Evolutionary conservation across 768 basidiomycete species (phyloP).

Genomic region (Phaeotremella fagi): DNA sequence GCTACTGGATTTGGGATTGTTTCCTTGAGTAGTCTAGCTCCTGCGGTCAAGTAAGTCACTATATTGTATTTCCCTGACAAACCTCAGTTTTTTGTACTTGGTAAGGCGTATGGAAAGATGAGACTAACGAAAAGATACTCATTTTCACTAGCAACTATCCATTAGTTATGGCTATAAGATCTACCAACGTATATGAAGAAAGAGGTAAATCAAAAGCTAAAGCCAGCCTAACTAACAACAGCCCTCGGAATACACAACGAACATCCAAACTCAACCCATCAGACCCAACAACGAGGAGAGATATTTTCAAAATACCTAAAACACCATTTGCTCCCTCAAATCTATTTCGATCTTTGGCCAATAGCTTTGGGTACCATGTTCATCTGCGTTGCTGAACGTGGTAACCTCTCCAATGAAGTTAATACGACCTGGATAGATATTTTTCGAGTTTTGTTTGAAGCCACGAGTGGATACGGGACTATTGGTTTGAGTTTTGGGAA

Average conservation of each 20-base stretch:
- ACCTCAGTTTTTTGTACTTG: conserved; percentile 2
- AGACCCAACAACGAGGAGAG: background rate
- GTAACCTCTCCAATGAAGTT: background rate
- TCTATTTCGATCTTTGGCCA: conserved; percentile 24
- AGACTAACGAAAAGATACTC: background rate
- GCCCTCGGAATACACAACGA: conserved; percentile 4
- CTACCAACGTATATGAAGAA: conserved; percentile 24
- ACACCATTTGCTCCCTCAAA: conserved; percentile 21
- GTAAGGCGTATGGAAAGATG: background rate
- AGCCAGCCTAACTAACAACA: background rate
- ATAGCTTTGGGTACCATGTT: conserved; percentile 11
- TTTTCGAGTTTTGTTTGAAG: conserved; percentile 18
- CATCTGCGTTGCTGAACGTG: conserved; percentile 14
- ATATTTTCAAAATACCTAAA: conserved; percentile 16
- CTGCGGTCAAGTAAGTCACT: conserved; percentile 10
- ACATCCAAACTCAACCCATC: background rate
- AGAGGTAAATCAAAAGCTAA: conserved; percentile 6
- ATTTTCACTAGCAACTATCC: conserved; percentile 9
- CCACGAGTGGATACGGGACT: conserved; percentile 19
- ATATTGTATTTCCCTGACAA: conserved; percentile 5
- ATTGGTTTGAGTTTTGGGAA: conserved; percentile 15
- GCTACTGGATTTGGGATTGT: conserved; percentile 17
- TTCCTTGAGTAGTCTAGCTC: conserved; percentile 7
- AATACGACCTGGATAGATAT: conserved; percentile 18
- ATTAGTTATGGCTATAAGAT: conserved; percentile 10